Conservation (phyloP, 768 basidiomycete species). For the Tephrocybe sp. region DNA sequence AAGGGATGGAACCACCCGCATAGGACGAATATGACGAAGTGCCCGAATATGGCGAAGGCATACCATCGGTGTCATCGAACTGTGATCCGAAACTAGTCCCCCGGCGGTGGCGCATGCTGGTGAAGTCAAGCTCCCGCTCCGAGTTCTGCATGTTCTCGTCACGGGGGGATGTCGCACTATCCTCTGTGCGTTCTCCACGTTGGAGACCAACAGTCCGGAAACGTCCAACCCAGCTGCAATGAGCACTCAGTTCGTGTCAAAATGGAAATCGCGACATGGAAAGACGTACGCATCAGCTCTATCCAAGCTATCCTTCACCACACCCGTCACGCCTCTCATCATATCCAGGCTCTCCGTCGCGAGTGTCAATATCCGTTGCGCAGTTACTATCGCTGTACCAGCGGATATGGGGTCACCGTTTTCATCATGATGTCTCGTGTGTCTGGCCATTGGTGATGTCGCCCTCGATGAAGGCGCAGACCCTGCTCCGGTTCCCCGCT, state of each 20-base stretch:
- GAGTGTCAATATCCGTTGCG: slow-evolving; percentile 78
- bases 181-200: slow-evolving; percentile 9
- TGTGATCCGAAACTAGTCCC: slow-evolving; percentile 14
- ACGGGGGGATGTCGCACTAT: not conserved
- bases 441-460: slow-evolving; percentile 21
- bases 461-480: slow-evolving; percentile 30
- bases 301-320: slow-evolving; percentile 86
- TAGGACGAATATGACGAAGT: slow-evolving; percentile 28
- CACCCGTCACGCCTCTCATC: slow-evolving; percentile 85
- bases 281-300: slow-evolving; percentile 74
- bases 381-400: slow-evolving; percentile 67
- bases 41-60: slow-evolving; percentile 24
- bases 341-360: slow-evolving; percentile 93
- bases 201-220: slow-evolving; percentile 74
- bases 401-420: slow-evolving; percentile 32
- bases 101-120: slow-evolving; percentile 14
- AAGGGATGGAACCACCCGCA: slow-evolving; percentile 30
- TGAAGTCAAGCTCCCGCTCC: slow-evolving; percentile 12
- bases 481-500: slow-evolving; percentile 35
- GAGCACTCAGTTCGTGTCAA: slow-evolving; percentile 3
- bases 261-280: slow-evolving; percentile 4
- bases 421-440: slow-evolving; percentile 19
- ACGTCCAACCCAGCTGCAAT: slow-evolving; percentile 77
- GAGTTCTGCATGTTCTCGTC: slow-evolving; percentile 1
- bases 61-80: slow-evolving; percentile 23